These are phyloP conservation scores for Cyclotella cryptica DNA, from an alignment of 108 stramenopile genomes.

Conservation along the genomic window DNA sequence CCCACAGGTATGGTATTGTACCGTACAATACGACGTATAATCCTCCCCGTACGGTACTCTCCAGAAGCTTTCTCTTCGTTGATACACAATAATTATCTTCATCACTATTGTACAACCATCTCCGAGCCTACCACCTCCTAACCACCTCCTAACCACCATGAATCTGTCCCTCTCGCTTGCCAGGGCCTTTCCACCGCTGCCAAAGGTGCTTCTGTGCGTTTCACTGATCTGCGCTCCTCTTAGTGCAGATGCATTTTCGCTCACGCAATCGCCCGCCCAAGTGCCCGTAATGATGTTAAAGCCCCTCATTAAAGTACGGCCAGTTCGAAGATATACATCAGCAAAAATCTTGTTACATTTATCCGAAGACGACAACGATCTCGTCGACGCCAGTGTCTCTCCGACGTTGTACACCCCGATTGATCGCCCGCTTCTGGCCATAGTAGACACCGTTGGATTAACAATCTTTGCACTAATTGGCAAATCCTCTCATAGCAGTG, in stretches of 20 bases:
- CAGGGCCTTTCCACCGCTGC: background rate
- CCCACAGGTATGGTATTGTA: no score
- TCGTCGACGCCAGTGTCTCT: background rate
- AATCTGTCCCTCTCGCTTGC: background rate
- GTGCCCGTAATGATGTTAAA: background rate
- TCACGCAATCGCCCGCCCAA: background rate
- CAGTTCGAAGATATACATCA: background rate
- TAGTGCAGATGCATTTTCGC: background rate
- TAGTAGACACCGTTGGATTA: constrained; percentile 52
- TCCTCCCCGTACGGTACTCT: no score
- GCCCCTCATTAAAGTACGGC: background rate
- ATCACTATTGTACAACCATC: no score
- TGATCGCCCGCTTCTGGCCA: constrained; percentile 64
- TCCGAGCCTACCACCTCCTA: no score
- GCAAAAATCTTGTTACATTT: background rate
- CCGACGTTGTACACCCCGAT: constrained; percentile 42
- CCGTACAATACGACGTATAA: no score
- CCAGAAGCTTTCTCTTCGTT: no score
- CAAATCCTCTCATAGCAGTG: constrained; percentile 65
- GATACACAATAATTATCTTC: no score
- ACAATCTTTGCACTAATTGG: constrained; percentile 66
- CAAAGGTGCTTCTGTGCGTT: background rate
- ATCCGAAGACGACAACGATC: background rate
- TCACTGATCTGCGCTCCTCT: background rate
- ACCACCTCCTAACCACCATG: background rate